phyloP scores from a whole-genome alignment of 805 yeast genomes.

The Pichia gijzeniarum region DNA sequence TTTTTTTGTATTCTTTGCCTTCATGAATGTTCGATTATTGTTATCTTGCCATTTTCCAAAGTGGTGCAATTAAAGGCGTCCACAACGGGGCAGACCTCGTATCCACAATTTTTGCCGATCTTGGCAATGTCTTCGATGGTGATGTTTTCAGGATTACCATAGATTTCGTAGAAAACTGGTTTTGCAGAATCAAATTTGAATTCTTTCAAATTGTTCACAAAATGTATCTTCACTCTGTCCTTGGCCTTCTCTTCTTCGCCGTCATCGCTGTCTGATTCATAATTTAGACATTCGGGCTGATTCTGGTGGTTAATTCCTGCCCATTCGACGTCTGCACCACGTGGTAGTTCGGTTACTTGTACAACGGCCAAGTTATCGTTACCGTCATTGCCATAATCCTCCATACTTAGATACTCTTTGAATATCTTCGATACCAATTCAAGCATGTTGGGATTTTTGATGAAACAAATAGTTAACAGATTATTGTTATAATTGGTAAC shows the following conservation, averaged over 20 bases:
- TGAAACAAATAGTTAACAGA: constrained; percentile 48
- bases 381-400: constrained; percentile 14
- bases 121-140: not conserved
- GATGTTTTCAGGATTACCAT: constrained; percentile 3
- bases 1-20: not conserved
- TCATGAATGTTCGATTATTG: constrained; percentile 10
- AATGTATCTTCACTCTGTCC: constrained; percentile 36
- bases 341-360: constrained; percentile 54
- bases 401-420: constrained; percentile 32
- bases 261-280: constrained; percentile 33
- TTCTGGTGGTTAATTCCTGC: constrained; percentile 51
- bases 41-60: constrained; percentile 7
- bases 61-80: constrained; percentile 12
- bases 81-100: constrained; percentile 22
- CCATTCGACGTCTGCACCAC: constrained; percentile 67
- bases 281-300: constrained; percentile 34
- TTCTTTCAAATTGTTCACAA: constrained; percentile 37
- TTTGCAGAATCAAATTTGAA: constrained; percentile 22
- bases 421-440: constrained; percentile 36
- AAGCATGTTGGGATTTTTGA: constrained; percentile 33
- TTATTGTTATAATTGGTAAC: constrained; percentile 43
- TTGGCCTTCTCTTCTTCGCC: constrained; percentile 17
- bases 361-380: constrained; percentile 40
- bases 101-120: constrained; percentile 8
- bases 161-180: constrained; percentile 20